Percentiles rank a stretch among this genome's conserved stretches.
phyloP scores from a whole-genome alignment of 1,139 yeast genomes.

The Groenewaldozyma sp. region DNA sequence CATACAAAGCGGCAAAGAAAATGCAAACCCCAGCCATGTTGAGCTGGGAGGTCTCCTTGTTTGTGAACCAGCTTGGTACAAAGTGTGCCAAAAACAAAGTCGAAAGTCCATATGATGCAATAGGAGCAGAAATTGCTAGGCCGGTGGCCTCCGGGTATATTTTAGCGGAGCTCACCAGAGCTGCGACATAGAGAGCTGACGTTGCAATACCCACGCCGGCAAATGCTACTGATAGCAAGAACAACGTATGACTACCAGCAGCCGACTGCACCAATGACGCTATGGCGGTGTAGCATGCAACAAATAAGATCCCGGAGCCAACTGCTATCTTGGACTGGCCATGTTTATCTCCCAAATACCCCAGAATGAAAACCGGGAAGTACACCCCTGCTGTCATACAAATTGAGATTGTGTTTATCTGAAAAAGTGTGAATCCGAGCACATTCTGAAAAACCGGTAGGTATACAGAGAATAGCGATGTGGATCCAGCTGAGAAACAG shows the following conservation, averaged over 20 bases:
- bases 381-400: constrained; percentile 76
- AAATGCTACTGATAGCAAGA: constrained; percentile 26
- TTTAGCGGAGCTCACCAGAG: constrained; percentile 75
- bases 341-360: constrained; percentile 73
- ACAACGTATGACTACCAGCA: background rate
- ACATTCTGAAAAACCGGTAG: constrained; percentile 56
- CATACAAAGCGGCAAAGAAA: constrained; percentile 43
- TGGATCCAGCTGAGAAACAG: constrained; percentile 75
- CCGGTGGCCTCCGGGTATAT: constrained; percentile 68
- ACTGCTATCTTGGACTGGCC: constrained; percentile 72
- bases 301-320: constrained; percentile 52
- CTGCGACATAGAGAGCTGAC: constrained; percentile 67
- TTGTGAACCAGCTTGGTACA: constrained; percentile 31
- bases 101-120: constrained; percentile 77
- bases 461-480: constrained; percentile 69
- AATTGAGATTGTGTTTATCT: constrained; percentile 72
- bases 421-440: constrained; percentile 54
- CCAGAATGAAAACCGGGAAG: constrained; percentile 71
- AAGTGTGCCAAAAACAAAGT: constrained; percentile 45
- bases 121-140: constrained; percentile 79
- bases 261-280: constrained; percentile 21
- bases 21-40: constrained; percentile 47
- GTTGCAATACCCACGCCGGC: constrained; percentile 73
- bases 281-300: constrained; percentile 63
- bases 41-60: constrained; percentile 26